Evolutionary conservation across 345 rosid species (phyloP).

Genomic region (Bruguiera gymnorhiza): DNA sequence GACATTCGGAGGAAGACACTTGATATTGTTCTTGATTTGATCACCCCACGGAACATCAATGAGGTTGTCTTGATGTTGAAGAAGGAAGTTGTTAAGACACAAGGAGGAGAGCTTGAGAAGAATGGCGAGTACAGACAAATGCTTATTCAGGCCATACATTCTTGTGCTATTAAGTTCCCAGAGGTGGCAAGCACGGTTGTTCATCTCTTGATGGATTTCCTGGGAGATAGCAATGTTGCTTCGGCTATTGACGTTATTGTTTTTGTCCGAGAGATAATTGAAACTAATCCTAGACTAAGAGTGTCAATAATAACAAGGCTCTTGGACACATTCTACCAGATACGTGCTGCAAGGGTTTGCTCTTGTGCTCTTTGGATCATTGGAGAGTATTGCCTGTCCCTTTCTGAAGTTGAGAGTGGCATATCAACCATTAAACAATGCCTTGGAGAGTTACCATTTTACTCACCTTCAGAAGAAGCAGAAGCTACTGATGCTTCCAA

Average conservation of each 20-base stretch:
- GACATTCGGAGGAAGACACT: conserved; percentile 82
- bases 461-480: conserved; percentile 62
- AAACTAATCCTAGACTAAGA: conserved; percentile 75
- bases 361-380: conserved; percentile 91
- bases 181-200: conserved; percentile 94
- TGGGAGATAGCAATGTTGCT: conserved; percentile 85
- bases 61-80: conserved; percentile 77
- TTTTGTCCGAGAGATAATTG: conserved; percentile 82
- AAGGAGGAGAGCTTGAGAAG: conserved; percentile 84
- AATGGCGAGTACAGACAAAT: conserved; percentile 87
- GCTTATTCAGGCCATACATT: conserved; percentile 92
- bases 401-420: conserved; percentile 85
- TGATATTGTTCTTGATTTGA: conserved; percentile 78
- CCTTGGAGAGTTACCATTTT: conserved; percentile 84
- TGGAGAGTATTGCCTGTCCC: conserved; percentile 84
- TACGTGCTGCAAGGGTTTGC: conserved; percentile 82
- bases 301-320: conserved; percentile 86
- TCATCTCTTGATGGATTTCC: conserved; percentile 87
- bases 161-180: conserved; percentile 86
- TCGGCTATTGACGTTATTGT: conserved; percentile 76
- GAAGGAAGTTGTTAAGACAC: conserved; percentile 92
- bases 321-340: conserved; percentile 84
- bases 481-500: conserved; percentile 60
- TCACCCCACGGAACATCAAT: conserved; percentile 68
- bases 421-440: conserved; percentile 77